Conservation (phyloP, 371 early-diverging fungal species). For the Vairimorpha ceranae region DNA sequence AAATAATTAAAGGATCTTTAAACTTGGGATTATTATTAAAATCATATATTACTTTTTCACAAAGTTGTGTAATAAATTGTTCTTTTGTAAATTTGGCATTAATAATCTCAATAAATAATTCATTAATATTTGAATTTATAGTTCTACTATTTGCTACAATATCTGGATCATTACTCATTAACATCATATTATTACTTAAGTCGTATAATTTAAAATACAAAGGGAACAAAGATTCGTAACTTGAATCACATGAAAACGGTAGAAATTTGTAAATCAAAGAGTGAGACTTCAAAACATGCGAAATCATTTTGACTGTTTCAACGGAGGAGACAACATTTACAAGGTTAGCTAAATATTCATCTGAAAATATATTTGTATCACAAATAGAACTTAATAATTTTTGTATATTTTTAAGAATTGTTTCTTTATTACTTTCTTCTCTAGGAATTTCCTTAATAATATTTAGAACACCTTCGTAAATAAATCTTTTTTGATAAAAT, state of each 20-base stretch:
- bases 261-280: constrained; percentile 33
- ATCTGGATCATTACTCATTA: neutral
- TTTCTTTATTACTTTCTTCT: constrained; percentile 16
- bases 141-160: constrained; percentile 6
- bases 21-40: constrained; percentile 26
- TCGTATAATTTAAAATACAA: constrained; percentile 31
- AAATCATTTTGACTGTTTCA: constrained; percentile 16
- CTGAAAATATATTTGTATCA: constrained; percentile 14
- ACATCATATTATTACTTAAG: constrained; percentile 13
- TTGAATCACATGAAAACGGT: constrained; percentile 33
- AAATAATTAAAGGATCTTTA: constrained; percentile 32
- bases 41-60: constrained; percentile 45
- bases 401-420: constrained; percentile 18
- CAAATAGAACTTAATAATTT: constrained; percentile 5
- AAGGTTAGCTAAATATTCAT: constrained; percentile 14
- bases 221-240: constrained; percentile 15
- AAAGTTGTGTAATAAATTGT: constrained; percentile 37
- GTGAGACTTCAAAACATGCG: constrained; percentile 45
- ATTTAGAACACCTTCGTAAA: constrained; percentile 40
- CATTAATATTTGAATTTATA: constrained; percentile 29
- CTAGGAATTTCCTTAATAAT: constrained; percentile 40
- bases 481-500: constrained; percentile 52
- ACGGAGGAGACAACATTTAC: neutral
- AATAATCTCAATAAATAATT: constrained; percentile 40
- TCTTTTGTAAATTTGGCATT: constrained; percentile 1